A percentile compares a stretch with the other conserved stretches of the same genome.
phyloP scores from a whole-genome alignment of 169 alveolate species.

The Blepharisma undulans region DNA sequence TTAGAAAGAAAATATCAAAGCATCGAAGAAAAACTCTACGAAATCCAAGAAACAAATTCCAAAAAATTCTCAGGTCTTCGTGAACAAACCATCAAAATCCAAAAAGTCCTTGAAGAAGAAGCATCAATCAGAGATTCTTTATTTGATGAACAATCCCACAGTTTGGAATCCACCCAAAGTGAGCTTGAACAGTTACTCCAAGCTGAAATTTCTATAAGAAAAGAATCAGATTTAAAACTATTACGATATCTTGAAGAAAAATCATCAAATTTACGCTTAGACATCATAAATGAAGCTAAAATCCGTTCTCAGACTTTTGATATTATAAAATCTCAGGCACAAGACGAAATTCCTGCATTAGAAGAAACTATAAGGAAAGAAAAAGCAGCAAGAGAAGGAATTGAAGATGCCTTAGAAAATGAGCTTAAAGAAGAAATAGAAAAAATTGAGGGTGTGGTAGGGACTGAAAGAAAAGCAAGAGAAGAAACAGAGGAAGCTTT shows the following conservation, averaged over 20 bases:
- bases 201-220: not conserved
- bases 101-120: conserved; percentile 14
- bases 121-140: not conserved
- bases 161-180: not conserved
- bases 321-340: not conserved
- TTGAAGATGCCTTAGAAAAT: not conserved
- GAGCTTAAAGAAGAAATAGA: not conserved
- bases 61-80: not conserved
- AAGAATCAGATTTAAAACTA: not conserved
- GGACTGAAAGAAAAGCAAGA: conserved; percentile 26
- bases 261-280: not conserved
- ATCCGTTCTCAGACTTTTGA: not conserved
- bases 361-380: not conserved
- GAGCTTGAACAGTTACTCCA: not conserved
- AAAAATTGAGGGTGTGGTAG: not conserved
- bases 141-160: not conserved
- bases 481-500: conserved; percentile 33
- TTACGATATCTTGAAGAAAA: not conserved
- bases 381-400: not conserved
- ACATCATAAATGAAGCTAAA: not conserved
- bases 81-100: not conserved
- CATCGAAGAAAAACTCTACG: not conserved
- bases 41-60: conserved; percentile 13
- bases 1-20: not conserved
- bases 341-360: not conserved